Evolutionary conservation across 306 rosid species (phyloP).

Genomic region (Trichosanthes truncata): DNA sequence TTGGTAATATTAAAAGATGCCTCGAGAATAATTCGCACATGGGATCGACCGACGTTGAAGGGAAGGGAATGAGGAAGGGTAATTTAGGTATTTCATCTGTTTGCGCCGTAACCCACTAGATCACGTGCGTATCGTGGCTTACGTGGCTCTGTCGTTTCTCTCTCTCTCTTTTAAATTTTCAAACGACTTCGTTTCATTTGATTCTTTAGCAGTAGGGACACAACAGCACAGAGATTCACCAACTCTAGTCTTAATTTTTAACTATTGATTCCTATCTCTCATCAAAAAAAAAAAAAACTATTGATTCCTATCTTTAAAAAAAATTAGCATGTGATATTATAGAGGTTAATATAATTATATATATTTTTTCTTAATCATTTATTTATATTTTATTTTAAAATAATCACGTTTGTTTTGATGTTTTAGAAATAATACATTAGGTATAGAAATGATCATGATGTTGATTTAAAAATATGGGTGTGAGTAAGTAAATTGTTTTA

Average conservation of each 20-base stretch:
- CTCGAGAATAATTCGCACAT: not conserved
- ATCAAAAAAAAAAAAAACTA: not conserved
- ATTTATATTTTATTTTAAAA: too few species aligned
- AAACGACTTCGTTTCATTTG: not conserved
- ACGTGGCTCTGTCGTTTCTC: not conserved
- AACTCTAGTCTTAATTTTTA: not conserved
- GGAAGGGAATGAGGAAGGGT: not conserved
- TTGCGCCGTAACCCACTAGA: not conserved
- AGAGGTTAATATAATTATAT: not conserved
- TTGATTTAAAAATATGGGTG: too few species aligned
- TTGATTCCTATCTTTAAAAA: not conserved
- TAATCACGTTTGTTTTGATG: not conserved
- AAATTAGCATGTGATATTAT: not conserved
- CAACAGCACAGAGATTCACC: not conserved
- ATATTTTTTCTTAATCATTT: not conserved
- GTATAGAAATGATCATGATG: too few species aligned
- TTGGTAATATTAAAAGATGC: not conserved
- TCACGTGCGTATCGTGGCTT: slow-evolving; percentile 8
- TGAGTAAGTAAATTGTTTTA: too few species aligned
- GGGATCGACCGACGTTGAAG: not conserved
- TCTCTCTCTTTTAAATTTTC: too few species aligned
- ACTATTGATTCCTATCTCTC: not conserved
- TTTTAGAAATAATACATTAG: not conserved
- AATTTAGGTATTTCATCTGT: not conserved
- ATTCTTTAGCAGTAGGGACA: not conserved